phyloP scores from a whole-genome alignment of 2,329 filamentous ascomycete species.

The Alternaria brassicae region DNA sequence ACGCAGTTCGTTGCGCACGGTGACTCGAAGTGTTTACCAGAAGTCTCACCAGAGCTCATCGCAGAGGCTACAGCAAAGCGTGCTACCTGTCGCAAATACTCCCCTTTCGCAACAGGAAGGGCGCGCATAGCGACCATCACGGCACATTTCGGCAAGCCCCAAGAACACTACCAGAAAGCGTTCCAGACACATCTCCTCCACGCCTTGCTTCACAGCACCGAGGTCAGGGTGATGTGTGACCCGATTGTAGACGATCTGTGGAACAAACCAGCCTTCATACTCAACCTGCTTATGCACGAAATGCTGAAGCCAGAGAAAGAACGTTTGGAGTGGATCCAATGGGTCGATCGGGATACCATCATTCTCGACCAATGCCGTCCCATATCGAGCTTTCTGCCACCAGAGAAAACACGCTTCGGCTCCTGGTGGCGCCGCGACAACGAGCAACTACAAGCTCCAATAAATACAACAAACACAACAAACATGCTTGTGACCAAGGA shows the following conservation, averaged over 20 bases:
- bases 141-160: conserved; percentile 47
- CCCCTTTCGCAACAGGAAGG: conserved; percentile 18
- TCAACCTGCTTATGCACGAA: conserved; percentile 47
- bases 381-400: conserved; percentile 51
- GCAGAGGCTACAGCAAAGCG: conserved; percentile 20
- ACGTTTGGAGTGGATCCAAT: conserved; percentile 54
- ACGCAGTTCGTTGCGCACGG: conserved; percentile 25
- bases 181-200: conserved; percentile 49
- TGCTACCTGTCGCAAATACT: conserved; percentile 23
- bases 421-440: conserved; percentile 23
- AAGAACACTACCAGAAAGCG: conserved; percentile 52
- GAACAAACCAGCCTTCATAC: conserved; percentile 56
- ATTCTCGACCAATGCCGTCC: conserved; percentile 54
- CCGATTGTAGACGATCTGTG: conserved; percentile 54
- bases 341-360: conserved; percentile 55
- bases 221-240: conserved; percentile 53
- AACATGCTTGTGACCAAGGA: conserved; percentile 51
- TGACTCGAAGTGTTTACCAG: conserved; percentile 23
- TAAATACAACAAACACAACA: conserved; percentile 29
- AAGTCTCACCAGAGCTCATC: conserved; percentile 17
- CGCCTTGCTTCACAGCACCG: conserved; percentile 49
- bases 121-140: conserved; percentile 49
- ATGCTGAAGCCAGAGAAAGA: conserved; percentile 49
- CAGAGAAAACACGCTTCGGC: conserved; percentile 19
- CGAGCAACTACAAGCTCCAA: not conserved